Base-by-base conservation (phyloP, 495 filamentous ascomycete genomes). In the Annulohypoxylon maeteangense region DNA sequence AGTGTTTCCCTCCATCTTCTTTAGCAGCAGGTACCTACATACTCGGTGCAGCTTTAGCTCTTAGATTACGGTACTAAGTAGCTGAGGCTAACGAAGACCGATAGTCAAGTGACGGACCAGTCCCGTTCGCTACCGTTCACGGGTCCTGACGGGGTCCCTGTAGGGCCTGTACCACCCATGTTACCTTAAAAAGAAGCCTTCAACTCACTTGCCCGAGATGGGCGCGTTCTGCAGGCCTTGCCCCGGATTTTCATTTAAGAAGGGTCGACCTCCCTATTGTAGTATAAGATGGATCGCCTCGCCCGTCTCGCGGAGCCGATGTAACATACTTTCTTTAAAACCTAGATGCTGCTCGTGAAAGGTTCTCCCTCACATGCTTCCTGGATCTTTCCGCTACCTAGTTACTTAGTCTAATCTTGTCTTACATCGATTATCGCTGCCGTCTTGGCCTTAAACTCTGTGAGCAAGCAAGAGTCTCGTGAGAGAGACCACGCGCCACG, bases 241-340 rank as follows among this genome's bases (percentile, higher is more conserved):
- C 70, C 70, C 65, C 65, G 55, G 70, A 68, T 72, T 68, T 61
- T 60, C 60, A 61, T 44, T 59, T 62, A 73, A 62, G 59, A 68
- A 36, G 36, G n/a, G 36, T 58, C 42, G 65, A 68, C 61, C 54
- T 68, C 70, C 70, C 65, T 68, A 65, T 54, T 68, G 44, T 55
- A 36, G 61, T 55, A 51, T 56, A 48, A 25, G 34, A 57, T 51
- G 25, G 55, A 51, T 65, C 31, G 60, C 54, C 56, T 38, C 63
- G 56, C 61, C 55, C 55, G 25, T 72, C 59, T 61, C 60, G 20
- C 44, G 59, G 53, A 65, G 36, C 23, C 23, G 63, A 60, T 65
- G 70, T 65, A 72, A 68, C 70, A 45, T 62, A 44, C 61, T 56
- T 73, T 61, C 42, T 58, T 12, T 48, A 51, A 31, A 73, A 65